phyloP scores from a whole-genome alignment of 306 rosid genomes.

The Vigna angularis region DNA sequence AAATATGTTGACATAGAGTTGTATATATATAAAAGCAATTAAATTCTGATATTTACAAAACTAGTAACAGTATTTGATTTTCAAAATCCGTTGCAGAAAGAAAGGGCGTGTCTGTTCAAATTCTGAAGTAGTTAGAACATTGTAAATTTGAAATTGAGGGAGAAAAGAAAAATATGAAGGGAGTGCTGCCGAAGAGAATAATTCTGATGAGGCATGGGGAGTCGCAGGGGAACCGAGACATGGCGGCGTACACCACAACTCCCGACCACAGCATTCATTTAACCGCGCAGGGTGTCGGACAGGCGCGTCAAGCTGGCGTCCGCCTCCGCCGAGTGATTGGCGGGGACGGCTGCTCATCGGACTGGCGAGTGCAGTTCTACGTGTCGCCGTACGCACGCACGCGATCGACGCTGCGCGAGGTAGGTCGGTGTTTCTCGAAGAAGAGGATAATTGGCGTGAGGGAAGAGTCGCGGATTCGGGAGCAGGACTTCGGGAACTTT shows the following conservation, averaged over 20 bases:
- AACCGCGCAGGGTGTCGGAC: slow-evolving; percentile 61
- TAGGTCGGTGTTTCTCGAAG: slow-evolving; percentile 69
- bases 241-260: slow-evolving; percentile 72
- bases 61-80: too few species aligned
- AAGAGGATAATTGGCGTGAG: slow-evolving; percentile 79
- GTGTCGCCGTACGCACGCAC: slow-evolving; percentile 89
- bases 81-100: not conserved
- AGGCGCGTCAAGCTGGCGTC: slow-evolving; percentile 70
- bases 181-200: slow-evolving; percentile 78
- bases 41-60: too few species aligned
- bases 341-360: slow-evolving; percentile 43
- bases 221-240: slow-evolving; percentile 80
- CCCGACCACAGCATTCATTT: slow-evolving; percentile 78
- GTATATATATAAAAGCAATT: too few species aligned
- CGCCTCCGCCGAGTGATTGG: slow-evolving; percentile 49
- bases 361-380: slow-evolving; percentile 87
- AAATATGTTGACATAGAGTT: too few species aligned
- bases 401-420: slow-evolving; percentile 79
- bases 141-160: not conserved
- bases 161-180: not conserved
- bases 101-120: too few species aligned
- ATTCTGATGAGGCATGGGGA: slow-evolving; percentile 92
- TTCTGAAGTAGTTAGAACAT: too few species aligned
- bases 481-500: slow-evolving; percentile 94
- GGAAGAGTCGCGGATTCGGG: slow-evolving; percentile 87